Conservation (phyloP, 176 grass and related monocot species). For the Tillandsia leiboldiana region DNA sequence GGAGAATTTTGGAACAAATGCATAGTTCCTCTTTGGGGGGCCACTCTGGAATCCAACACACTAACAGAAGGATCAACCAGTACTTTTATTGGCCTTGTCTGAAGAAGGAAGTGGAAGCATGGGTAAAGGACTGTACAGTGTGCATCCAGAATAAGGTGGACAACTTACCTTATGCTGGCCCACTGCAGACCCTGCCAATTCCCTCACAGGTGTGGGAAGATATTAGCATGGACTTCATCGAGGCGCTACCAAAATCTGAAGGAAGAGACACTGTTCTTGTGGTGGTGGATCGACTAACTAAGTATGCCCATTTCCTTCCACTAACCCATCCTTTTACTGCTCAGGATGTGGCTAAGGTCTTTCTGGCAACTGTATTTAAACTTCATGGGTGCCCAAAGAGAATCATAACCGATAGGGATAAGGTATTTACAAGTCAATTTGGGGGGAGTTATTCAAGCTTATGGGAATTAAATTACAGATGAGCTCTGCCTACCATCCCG, state of each 20-base stretch:
- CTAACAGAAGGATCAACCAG: not conserved
- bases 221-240: not conserved
- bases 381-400: not conserved
- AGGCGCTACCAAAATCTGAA: not conserved
- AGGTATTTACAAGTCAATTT: not conserved
- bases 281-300: constrained; percentile 6
- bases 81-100: not conserved
- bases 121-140: not conserved
- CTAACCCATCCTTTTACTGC: too few relatives aligned
- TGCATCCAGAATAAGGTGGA: not conserved
- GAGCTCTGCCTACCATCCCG: not conserved
- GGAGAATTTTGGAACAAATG: not conserved
- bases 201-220: not conserved
- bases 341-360: not conserved
- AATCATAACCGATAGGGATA: not conserved
- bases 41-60: not conserved
- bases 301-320: constrained; percentile 7
- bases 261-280: not conserved
- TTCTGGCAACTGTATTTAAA: not conserved
- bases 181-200: not conserved
- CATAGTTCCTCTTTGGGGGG: not conserved
- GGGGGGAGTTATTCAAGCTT: not conserved
- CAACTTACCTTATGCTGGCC: not conserved
- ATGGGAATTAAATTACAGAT: not conserved
- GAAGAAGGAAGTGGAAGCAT: not conserved